A percentile compares a stretch with the other conserved stretches of the same genome.
Evolutionary conservation across 2,329 filamentous ascomycete genomes (phyloP).

Genomic region (Colletotrichum zoysiae): DNA sequence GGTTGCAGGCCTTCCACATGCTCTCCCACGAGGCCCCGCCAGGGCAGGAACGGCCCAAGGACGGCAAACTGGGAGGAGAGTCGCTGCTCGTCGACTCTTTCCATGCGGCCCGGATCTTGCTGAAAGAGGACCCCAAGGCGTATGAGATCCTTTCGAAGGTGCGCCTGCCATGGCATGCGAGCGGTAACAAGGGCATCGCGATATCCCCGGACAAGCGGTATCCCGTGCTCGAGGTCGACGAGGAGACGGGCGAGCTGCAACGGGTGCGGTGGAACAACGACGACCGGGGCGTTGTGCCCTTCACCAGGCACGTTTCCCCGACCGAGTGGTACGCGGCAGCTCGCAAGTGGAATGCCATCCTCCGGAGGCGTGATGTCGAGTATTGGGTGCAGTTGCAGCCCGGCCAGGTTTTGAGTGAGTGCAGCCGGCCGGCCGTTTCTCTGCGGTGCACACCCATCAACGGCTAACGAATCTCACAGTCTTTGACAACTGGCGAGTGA

Average conservation of each 20-base stretch:
- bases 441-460: neutral
- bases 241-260: slow-evolving; percentile 50
- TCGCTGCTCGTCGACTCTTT: slow-evolving; percentile 92
- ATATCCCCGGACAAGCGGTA: slow-evolving; percentile 79
- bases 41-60: slow-evolving; percentile 45
- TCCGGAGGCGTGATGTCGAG: slow-evolving; percentile 74
- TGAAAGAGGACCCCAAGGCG: slow-evolving; percentile 63
- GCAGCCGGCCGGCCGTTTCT: neutral
- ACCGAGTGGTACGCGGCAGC: slow-evolving; percentile 84
- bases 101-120: slow-evolving; percentile 73
- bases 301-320: slow-evolving; percentile 61
- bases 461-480: slow-evolving; percentile 66
- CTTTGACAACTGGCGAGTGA: slow-evolving; percentile 95
- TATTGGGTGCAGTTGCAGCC: slow-evolving; percentile 87
- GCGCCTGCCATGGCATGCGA: slow-evolving; percentile 83
- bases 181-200: slow-evolving; percentile 85
- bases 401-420: slow-evolving; percentile 80
- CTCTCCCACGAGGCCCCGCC: slow-evolving; percentile 79
- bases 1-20: slow-evolving; percentile 92
- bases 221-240: slow-evolving; percentile 77
- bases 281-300: slow-evolving; percentile 80
- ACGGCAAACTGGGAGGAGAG: slow-evolving; percentile 70
- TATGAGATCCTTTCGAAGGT: slow-evolving; percentile 70
- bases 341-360: slow-evolving; percentile 76
- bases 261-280: slow-evolving; percentile 95